These are phyloP conservation scores for Ophiocordyceps camponoti-rufipedis DNA, from an alignment of 2,329 filamentous ascomycete genomes.

Conservation along the genomic window DNA sequence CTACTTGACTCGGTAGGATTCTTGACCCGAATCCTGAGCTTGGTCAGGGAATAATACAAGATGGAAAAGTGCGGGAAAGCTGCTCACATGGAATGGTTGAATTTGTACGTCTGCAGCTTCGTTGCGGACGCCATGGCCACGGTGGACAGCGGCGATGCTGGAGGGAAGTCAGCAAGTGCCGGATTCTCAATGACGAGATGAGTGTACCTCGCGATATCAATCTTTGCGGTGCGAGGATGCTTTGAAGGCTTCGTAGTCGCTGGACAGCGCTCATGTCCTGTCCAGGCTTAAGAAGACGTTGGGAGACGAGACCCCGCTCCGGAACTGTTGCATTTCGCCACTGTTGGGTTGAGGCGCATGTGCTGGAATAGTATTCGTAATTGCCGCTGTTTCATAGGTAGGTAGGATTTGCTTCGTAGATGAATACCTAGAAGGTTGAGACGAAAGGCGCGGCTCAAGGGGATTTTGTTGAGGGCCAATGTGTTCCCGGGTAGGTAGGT, in stretches of 20 bases:
- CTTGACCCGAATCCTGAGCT: constrained; percentile 70
- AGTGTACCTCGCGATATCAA: background rate
- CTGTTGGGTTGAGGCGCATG: too few relatives aligned
- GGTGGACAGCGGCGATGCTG: background rate
- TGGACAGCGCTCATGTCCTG: background rate
- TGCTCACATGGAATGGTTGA: constrained; percentile 71
- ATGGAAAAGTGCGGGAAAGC: background rate
- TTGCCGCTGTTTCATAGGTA: too few relatives aligned
- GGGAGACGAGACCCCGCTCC: background rate
- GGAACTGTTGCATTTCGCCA: background rate
- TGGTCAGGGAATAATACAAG: constrained; percentile 2
- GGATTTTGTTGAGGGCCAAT: too few relatives aligned
- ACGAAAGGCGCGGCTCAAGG: too few relatives aligned
- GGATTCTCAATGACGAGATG: background rate
- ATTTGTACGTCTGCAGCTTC: constrained; percentile 59
- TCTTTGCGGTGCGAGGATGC: background rate
- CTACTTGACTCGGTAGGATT: constrained; percentile 66
- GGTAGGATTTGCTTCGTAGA: too few relatives aligned
- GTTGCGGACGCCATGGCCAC: constrained; percentile 47
- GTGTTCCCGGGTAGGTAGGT: background rate
- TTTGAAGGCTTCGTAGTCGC: background rate
- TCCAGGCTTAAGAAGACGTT: background rate
- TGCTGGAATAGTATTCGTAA: too few relatives aligned
- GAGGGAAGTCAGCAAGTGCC: background rate
- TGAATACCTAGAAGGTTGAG: too few relatives aligned